Evolutionary conservation across 2,329 filamentous ascomycete species (phyloP).

Genomic region (Ceratocystis albifundus): DNA sequence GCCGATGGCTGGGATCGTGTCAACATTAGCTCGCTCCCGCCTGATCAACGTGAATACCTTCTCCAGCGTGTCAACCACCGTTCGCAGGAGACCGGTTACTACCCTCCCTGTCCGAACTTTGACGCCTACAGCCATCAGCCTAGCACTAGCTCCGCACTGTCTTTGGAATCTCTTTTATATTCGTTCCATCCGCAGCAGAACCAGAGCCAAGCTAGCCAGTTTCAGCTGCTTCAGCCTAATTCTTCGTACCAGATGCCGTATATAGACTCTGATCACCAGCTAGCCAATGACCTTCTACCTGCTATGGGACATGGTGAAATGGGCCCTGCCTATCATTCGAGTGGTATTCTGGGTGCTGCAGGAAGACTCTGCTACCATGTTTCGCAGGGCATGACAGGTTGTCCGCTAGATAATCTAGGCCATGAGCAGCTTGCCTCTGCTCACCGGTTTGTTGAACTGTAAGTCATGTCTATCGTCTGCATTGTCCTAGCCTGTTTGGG

Average conservation of each 20-base stretch:
- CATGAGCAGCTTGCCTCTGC: constrained; percentile 12
- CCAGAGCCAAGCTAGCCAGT: background rate
- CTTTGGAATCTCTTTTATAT: constrained; percentile 30
- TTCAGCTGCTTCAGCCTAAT: constrained; percentile 37
- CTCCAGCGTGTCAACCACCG: constrained; percentile 18
- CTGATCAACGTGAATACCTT: constrained; percentile 14
- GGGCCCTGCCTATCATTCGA: background rate
- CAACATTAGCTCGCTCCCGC: constrained; percentile 17
- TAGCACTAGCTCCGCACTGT: constrained; percentile 25
- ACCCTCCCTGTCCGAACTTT: constrained; percentile 4
- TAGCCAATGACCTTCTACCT: constrained; percentile 1
- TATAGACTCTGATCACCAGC: background rate
- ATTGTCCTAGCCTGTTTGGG: background rate
- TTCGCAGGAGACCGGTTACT: constrained; percentile 25
- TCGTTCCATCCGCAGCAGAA: constrained; percentile 34
- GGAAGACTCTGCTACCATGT: background rate
- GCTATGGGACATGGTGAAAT: background rate
- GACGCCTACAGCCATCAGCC: background rate
- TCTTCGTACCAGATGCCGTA: constrained; percentile 29
- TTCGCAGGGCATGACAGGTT: background rate
- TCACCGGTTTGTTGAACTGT: constrained; percentile 15
- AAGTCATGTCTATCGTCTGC: constrained; percentile 1
- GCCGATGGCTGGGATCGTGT: constrained; percentile 22
- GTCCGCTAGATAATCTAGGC: constrained; percentile 5
- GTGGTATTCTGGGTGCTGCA: background rate